Conservation (phyloP, 2,329 filamentous ascomycete species). For the Podosphaera fusca region DNA sequence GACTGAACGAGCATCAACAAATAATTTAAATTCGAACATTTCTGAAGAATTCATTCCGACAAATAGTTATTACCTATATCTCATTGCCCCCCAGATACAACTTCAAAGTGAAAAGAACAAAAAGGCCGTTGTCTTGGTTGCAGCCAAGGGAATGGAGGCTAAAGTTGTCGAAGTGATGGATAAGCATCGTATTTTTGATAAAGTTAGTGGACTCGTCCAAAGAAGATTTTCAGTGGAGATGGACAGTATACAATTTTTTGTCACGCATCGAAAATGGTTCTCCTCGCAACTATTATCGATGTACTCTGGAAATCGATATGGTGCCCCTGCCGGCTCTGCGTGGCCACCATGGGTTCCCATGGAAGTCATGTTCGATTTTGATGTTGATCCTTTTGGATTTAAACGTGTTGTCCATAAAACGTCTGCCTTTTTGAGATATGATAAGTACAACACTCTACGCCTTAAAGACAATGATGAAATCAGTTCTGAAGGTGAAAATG, state of each 20-base stretch:
- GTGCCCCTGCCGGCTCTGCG: constrained; percentile 56
- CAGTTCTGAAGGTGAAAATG: constrained; percentile 25
- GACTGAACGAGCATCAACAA: constrained; percentile 22
- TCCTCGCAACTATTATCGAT: constrained; percentile 63
- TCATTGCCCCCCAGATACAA: constrained; percentile 95
- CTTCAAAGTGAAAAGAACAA: constrained; percentile 95
- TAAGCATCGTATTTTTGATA: constrained; percentile 74
- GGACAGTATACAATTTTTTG: constrained; percentile 96
- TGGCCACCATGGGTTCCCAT: constrained; percentile 98
- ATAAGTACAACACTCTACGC: constrained; percentile 94
- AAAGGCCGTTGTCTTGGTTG: constrained; percentile 89
- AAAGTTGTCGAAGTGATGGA: constrained; percentile 98
- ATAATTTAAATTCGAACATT: constrained; percentile 51
- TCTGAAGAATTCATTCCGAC: constrained; percentile 72
- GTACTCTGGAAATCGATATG: constrained; percentile 87
- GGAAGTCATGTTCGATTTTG: constrained; percentile 95
- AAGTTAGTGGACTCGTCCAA: constrained; percentile 86
- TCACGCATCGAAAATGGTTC: constrained; percentile 84
- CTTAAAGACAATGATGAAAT: constrained; percentile 95
- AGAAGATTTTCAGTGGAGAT: constrained; percentile 83
- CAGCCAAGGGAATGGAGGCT: constrained; percentile 91
- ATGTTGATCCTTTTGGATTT: constrained; percentile 89
- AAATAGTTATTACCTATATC: constrained; percentile 79
- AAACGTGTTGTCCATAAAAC: constrained; percentile 92
- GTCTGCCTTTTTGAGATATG: constrained; percentile 78